Conservation (phyloP, 2,329 filamentous ascomycete genomes). For the Aspergillus brasiliensis region DNA sequence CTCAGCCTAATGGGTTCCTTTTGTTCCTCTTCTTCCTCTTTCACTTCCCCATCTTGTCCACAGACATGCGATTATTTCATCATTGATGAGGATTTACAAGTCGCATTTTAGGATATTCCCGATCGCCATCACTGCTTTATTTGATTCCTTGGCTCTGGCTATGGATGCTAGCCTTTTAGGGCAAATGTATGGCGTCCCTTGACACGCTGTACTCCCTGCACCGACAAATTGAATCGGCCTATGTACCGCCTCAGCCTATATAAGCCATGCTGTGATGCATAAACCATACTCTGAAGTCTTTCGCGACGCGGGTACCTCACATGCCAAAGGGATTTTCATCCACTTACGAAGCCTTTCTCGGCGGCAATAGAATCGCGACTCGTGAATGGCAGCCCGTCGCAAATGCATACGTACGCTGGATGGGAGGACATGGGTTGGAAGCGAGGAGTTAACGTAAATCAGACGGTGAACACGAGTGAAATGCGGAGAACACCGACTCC, state of each 20-base stretch:
- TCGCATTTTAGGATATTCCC: background rate
- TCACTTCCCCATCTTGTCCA: background rate
- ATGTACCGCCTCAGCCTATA: background rate
- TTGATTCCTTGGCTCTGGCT: background rate
- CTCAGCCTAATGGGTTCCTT: background rate
- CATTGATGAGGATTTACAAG: background rate
- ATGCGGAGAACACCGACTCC: background rate
- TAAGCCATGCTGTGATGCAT: background rate
- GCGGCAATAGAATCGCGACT: background rate
- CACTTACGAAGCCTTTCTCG: background rate
- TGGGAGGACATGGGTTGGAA: background rate
- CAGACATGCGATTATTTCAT: background rate
- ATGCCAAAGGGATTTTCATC: constrained; percentile 2
- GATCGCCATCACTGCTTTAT: background rate
- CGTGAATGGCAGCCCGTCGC: background rate
- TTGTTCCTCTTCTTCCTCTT: background rate
- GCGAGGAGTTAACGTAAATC: background rate
- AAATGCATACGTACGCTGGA: background rate
- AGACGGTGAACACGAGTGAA: background rate
- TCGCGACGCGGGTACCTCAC: background rate
- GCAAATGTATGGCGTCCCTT: background rate
- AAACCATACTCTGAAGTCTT: background rate
- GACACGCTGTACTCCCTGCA: background rate
- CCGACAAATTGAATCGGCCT: background rate
- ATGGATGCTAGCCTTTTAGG: background rate